Base-by-base conservation (phyloP, 768 basidiomycete genomes). In the Tylopilus plumbeoviolaceoides region DNA sequence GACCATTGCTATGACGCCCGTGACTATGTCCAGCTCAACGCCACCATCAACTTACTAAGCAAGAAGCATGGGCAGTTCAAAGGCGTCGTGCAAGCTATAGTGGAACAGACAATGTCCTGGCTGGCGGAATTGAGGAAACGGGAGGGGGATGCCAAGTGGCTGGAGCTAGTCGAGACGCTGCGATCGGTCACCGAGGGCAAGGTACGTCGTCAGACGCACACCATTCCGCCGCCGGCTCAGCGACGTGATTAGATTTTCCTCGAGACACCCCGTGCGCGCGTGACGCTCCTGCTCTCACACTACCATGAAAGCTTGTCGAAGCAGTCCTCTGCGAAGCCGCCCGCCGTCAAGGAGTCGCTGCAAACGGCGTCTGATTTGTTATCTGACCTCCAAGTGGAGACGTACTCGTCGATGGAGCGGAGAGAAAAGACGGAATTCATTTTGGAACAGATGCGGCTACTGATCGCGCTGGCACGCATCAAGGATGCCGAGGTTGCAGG, bases 21-120 rank as follows among this genome's bases (percentile, higher is more conserved):
- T 53, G 80, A 95, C 64, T 85, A 85, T 64, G 70, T 76, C 30
- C 77, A 83, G 49, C 73, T 95, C 52, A 93, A 94, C 65, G 75
- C 79, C 9, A 84, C 79, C 56, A 77, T 91, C 53, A 78, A 74
- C 31, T 44, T 81, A 17, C 72, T 97, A 59, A 87, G 87, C 72
- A 98, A 97, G 79, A 98, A 98, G 64, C 97, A 98, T 70, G 95
- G 97, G 0, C 97, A 99, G 66, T 76, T 98, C 58, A 95, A 98
- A 68, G 89, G 80, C 46, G 89, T 85, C 1, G 83, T 95, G 12
- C 90, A 94, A 63, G 80, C 84, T n/a, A 87, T 99, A 65, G 94
- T 98, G 10, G 95, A 98, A 63, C 81, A 82, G 55, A 79, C 82
- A 4, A 88, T 95, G 73, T 74, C 72, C 4, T 98, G 90, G 86